A percentile compares a stretch with the other conserved stretches of the same genome.
These are phyloP conservation scores for Micractinium sp. DNA, from an alignment of 139 green algal species.

Conservation along the genomic window DNA sequence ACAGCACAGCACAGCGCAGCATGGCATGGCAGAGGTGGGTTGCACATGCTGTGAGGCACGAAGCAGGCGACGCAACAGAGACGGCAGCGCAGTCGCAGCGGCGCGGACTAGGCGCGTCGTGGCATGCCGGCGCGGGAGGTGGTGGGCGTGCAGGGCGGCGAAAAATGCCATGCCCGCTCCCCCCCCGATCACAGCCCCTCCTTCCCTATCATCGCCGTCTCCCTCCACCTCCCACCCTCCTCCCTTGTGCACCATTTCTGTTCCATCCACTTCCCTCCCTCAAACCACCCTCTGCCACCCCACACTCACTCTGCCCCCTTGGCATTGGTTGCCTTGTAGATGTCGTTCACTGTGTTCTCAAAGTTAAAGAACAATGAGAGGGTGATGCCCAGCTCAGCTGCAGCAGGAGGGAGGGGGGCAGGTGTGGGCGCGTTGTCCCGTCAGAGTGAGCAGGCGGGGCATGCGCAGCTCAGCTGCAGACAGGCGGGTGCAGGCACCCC, in stretches of 20 bases:
- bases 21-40: neutral
- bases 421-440: neutral
- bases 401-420: neutral
- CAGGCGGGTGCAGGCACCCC: no score
- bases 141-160: no score
- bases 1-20: no score
- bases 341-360: conserved; percentile 21
- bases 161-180: no score
- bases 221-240: no score
- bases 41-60: neutral
- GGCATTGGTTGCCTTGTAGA: conserved; percentile 8
- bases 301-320: neutral
- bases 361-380: conserved; percentile 45
- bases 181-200: no score
- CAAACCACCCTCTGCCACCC: neutral
- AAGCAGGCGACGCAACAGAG: neutral
- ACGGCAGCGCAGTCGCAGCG: no score
- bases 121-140: no score
- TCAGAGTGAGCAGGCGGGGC: neutral
- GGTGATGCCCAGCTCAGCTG: conserved; percentile 46
- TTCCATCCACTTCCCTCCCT: no score
- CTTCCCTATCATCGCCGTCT: no score
- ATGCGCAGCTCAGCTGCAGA: neutral
- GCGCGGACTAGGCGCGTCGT: no score
- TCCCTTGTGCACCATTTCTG: no score